These are phyloP conservation scores for Plasmodium billcollinsi DNA, from an alignment of 169 alveolate species.

Conservation along the genomic window DNA sequence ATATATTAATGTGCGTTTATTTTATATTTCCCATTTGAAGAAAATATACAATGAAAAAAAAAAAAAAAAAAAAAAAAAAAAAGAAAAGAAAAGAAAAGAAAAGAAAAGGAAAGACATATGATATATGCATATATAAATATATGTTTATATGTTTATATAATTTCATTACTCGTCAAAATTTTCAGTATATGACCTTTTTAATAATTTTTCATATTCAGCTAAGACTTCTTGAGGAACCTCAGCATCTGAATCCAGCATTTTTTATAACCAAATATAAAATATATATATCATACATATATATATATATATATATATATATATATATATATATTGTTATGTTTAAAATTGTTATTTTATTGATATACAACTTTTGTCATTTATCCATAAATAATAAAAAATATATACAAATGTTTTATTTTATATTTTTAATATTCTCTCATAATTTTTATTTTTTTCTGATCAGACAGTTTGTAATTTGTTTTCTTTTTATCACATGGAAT, in stretches of 20 bases:
- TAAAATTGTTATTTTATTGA: too few relatives aligned
- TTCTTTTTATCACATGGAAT: too few relatives aligned
- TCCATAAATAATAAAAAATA: too few relatives aligned
- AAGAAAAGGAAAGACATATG: not conserved
- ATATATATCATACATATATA: too few relatives aligned
- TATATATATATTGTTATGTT: too few relatives aligned
- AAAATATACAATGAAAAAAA: slow-evolving; percentile 1
- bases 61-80: too few relatives aligned
- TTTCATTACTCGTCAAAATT: slow-evolving; percentile 67
- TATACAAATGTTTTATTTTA: not conserved
- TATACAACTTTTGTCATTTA: too few relatives aligned
- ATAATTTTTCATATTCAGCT: slow-evolving; percentile 62
- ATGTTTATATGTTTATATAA: not conserved
- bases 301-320: too few relatives aligned
- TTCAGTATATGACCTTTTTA: slow-evolving; percentile 55
- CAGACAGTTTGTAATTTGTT: too few relatives aligned
- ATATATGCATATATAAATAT: not conserved
- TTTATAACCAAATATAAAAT: not conserved
- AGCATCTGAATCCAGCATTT: slow-evolving; percentile 72
- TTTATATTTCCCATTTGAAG: too few relatives aligned
- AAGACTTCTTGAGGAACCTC: slow-evolving; percentile 58
- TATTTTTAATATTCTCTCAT: too few relatives aligned
- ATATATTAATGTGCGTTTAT: not conserved
- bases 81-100: not conserved
- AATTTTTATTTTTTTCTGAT: too few relatives aligned